Percentiles rank a stretch among this genome's conserved stretches.
phyloP scores from a whole-genome alignment of 805 yeast genomes.

The Lipomyces lipofer region DNA sequence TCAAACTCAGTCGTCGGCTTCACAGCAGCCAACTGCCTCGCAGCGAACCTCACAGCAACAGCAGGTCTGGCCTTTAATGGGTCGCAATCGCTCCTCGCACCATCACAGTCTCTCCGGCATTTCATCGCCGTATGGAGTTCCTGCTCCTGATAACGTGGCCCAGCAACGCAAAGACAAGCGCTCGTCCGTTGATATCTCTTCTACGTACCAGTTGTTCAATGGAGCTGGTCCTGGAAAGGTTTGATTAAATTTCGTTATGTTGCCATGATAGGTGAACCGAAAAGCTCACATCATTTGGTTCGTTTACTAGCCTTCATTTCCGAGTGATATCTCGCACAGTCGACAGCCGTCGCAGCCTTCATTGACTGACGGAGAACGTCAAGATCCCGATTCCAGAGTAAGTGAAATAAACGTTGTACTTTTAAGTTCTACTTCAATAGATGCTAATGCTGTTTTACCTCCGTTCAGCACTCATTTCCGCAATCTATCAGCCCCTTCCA shows the following conservation, averaged over 20 bases:
- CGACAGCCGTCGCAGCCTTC: slow-evolving; percentile 30
- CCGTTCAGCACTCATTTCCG: no score
- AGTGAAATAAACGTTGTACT: background rate
- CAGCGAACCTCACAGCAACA: slow-evolving; percentile 4
- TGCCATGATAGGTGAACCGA: background rate
- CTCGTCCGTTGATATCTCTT: slow-evolving; percentile 7
- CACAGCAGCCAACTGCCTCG: slow-evolving; percentile 14
- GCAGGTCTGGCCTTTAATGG: slow-evolving; percentile 21
- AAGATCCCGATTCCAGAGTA: slow-evolving; percentile 1
- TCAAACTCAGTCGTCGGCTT: slow-evolving; percentile 4
- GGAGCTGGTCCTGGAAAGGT: background rate
- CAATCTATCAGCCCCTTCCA: slow-evolving; percentile 13
- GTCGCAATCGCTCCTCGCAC: slow-evolving; percentile 17
- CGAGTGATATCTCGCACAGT: slow-evolving; percentile 15
- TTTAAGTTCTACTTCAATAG: background rate
- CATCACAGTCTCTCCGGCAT: slow-evolving; percentile 25
- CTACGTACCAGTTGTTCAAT: slow-evolving; percentile 12
- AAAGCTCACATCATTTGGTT: background rate
- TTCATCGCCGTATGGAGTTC: background rate
- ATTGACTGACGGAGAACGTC: slow-evolving; percentile 23
- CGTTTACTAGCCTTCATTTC: background rate
- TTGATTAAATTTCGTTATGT: background rate
- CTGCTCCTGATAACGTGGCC: background rate
- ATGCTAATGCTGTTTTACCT: background rate
- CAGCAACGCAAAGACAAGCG: slow-evolving; percentile 23